These are phyloP conservation scores for Xylaria hypoxylon DNA, from an alignment of 2,329 filamentous ascomycete genomes.

Conservation along the genomic window DNA sequence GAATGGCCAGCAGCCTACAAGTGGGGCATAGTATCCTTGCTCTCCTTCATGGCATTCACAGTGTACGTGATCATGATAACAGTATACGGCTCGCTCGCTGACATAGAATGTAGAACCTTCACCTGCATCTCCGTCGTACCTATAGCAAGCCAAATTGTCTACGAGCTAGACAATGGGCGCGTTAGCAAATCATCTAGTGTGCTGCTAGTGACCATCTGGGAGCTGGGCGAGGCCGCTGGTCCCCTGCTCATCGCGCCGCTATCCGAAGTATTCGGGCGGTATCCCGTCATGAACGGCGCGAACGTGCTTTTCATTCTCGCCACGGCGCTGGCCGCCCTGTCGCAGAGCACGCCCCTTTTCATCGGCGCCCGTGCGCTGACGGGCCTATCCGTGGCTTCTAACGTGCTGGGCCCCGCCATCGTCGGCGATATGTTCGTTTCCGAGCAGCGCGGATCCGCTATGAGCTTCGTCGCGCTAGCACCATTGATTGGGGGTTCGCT, in stretches of 20 bases:
- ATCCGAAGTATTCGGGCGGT: conserved; percentile 70
- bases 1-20: conserved; percentile 66
- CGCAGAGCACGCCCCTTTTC: conserved; percentile 59
- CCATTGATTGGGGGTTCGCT: conserved; percentile 68
- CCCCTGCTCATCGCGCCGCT: conserved; percentile 71
- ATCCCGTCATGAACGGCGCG: conserved; percentile 64
- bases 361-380: conserved; percentile 67
- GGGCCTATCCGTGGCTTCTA: conserved; percentile 72
- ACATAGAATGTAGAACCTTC: conserved; percentile 59
- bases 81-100: not conserved
- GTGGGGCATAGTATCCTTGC: conserved; percentile 63
- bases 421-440: conserved; percentile 71
- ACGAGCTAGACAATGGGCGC: conserved; percentile 57
- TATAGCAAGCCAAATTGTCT: conserved; percentile 63
- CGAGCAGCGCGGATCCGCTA: conserved; percentile 68
- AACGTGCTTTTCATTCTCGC: conserved; percentile 64
- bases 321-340: conserved; percentile 61
- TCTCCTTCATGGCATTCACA: conserved; percentile 67
- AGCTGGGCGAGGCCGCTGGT: conserved; percentile 73
- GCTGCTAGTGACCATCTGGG: conserved; percentile 77
- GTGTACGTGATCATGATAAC: conserved; percentile 56
- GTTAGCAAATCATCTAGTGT: conserved; percentile 61
- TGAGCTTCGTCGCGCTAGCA: conserved; percentile 68
- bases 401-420: conserved; percentile 72
- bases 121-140: conserved; percentile 68